Evolutionary conservation across 805 yeast genomes (phyloP).

Genomic region (Yamadazyma philogaea): DNA sequence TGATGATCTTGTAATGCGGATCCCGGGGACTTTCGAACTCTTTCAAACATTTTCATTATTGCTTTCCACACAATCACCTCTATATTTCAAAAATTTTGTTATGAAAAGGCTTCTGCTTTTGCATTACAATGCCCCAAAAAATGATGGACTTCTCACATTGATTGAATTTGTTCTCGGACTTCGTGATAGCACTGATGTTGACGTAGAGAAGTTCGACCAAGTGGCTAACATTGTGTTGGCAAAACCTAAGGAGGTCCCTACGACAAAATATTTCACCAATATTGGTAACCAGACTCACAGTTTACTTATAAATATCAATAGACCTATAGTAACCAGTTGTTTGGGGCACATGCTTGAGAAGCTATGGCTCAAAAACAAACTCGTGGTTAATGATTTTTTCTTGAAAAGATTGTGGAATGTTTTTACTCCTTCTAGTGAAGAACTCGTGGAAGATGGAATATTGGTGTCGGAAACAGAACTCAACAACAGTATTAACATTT

Average conservation of each 20-base stretch:
- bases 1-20: slow-evolving; percentile 31
- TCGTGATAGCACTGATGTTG: slow-evolving; percentile 68
- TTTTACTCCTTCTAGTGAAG: slow-evolving; percentile 34
- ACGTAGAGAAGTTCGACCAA: slow-evolving; percentile 60
- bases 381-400: slow-evolving; percentile 57
- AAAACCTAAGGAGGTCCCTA: slow-evolving; percentile 53
- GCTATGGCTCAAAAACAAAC: slow-evolving; percentile 48
- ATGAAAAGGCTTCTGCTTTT: slow-evolving; percentile 50
- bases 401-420: slow-evolving; percentile 47
- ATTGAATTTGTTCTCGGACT: slow-evolving; percentile 76
- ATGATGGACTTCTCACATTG: slow-evolving; percentile 69
- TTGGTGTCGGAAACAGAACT: slow-evolving; percentile 47
- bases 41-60: slow-evolving; percentile 59
- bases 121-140: slow-evolving; percentile 48
- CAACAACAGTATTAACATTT: slow-evolving; percentile 62
- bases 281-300: slow-evolving; percentile 64
- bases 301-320: slow-evolving; percentile 54
- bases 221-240: slow-evolving; percentile 63
- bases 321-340: slow-evolving; percentile 58
- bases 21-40: slow-evolving; percentile 66
- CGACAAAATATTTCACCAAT: slow-evolving; percentile 50
- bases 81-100: slow-evolving; percentile 46
- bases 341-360: slow-evolving; percentile 52
- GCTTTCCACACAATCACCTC: slow-evolving; percentile 46
- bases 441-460: slow-evolving; percentile 17